Evolutionary conservation across 352 stramenopile species (phyloP).

Genomic region (Thraustochytrium striatum): DNA sequence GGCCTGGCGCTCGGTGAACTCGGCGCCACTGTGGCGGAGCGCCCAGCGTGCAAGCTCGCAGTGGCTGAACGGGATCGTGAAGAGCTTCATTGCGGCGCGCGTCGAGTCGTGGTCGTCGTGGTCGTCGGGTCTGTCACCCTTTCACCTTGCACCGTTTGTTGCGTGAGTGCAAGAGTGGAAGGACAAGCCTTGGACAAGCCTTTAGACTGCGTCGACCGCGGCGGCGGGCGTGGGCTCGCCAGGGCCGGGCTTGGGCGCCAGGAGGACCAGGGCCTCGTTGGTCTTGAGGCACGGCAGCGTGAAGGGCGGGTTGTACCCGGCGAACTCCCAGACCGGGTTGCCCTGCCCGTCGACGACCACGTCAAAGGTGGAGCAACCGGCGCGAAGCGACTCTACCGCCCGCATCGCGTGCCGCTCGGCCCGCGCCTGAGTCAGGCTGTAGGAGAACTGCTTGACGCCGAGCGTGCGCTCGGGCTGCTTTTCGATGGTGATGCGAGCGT

Average conservation of each 20-base stretch:
- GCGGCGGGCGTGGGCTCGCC: too few relatives aligned
- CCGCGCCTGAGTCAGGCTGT: neutral
- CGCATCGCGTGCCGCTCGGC: neutral
- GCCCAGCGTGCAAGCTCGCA: too few relatives aligned
- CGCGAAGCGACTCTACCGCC: neutral
- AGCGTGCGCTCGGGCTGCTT: neutral
- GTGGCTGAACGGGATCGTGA: too few relatives aligned
- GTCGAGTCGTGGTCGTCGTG: too few relatives aligned
- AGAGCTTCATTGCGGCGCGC: too few relatives aligned
- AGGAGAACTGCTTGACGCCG: conserved; percentile 31
- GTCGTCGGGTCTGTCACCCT: too few relatives aligned
- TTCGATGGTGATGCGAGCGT: conserved; percentile 13
- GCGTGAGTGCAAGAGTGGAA: too few relatives aligned
- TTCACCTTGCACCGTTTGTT: too few relatives aligned
- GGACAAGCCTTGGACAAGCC: too few relatives aligned
- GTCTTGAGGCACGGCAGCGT: conserved; percentile 35
- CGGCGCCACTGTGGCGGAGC: too few relatives aligned
- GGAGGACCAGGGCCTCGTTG: conserved; percentile 20
- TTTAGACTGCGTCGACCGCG: too few relatives aligned
- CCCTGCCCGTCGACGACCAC: conserved; percentile 19
- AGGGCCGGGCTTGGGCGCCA: neutral
- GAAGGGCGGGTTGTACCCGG: conserved; percentile 46
- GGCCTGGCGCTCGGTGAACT: too few relatives aligned
- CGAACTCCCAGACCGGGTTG: conserved; percentile 28
- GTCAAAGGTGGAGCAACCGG: neutral